Evolutionary conservation across 179 eudicot species (phyloP).

Genomic region (Gypsophila paniculata): DNA sequence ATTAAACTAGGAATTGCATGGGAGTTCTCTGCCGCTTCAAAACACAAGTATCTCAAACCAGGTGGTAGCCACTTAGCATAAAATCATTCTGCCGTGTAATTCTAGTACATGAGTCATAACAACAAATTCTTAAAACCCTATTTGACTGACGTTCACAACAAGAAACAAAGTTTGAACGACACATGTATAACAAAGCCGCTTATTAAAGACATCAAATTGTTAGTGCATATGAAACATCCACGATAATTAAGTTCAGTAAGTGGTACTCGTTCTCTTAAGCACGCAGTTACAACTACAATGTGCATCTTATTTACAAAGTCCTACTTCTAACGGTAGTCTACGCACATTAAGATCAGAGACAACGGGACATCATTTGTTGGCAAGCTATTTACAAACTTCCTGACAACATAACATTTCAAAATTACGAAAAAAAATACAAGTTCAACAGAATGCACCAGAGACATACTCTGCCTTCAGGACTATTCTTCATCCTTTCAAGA

Average conservation of each 20-base stretch:
- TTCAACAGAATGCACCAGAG: not conserved
- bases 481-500: constrained; percentile 77
- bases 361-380: not conserved
- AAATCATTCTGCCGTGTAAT: not conserved
- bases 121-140: not conserved
- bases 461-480: constrained; percentile 83
- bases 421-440: too few relatives aligned
- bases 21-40: too few relatives aligned
- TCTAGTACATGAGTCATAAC: not conserved
- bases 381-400: too few relatives aligned
- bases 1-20: too few relatives aligned
- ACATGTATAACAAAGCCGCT: not conserved
- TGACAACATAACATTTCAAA: not conserved
- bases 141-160: not conserved
- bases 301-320: not conserved
- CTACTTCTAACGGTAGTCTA: not conserved
- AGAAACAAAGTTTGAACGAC: not conserved
- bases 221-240: not conserved
- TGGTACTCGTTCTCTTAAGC: not conserved
- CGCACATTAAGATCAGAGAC: not conserved
- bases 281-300: not conserved
- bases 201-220: not conserved
- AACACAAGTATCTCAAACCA: too few relatives aligned
- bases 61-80: too few relatives aligned
- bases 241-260: not conserved